phyloP scores from a whole-genome alignment of 1,284 basidiomycete species.

The Ganoderma resinaceum region DNA sequence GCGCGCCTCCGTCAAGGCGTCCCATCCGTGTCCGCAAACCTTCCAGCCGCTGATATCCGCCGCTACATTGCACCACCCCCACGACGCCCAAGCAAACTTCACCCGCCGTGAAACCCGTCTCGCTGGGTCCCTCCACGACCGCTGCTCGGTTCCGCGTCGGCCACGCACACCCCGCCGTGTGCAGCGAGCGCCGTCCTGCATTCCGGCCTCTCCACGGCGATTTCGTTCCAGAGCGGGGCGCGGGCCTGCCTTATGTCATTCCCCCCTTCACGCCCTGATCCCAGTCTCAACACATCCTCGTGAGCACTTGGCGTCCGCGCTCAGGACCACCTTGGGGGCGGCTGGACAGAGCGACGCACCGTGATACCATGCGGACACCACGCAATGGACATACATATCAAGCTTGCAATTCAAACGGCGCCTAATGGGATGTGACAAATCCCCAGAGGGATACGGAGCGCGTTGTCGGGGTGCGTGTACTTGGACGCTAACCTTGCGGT shows the following conservation, averaged over 20 bases:
- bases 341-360: background rate
- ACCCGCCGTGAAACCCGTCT: background rate
- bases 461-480: constrained; percentile 1
- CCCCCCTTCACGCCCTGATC: background rate
- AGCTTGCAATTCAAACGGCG: constrained; percentile 11
- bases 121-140: background rate
- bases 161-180: background rate
- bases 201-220: background rate
- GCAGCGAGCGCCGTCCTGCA: background rate
- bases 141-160: background rate
- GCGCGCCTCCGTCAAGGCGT: background rate
- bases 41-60: constrained; percentile 1
- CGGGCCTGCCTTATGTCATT: background rate
- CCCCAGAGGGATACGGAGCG: constrained; percentile 15
- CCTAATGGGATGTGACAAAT: constrained; percentile 21
- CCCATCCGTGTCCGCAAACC: background rate
- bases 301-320: background rate
- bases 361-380: constrained; percentile 2
- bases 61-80: background rate
- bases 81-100: background rate
- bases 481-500: background rate
- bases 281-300: background rate
- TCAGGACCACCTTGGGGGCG: background rate
- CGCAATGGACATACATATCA: background rate
- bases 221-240: background rate